Conservation (phyloP, 1,139 yeast species). For the Diutina neorugosa region DNA sequence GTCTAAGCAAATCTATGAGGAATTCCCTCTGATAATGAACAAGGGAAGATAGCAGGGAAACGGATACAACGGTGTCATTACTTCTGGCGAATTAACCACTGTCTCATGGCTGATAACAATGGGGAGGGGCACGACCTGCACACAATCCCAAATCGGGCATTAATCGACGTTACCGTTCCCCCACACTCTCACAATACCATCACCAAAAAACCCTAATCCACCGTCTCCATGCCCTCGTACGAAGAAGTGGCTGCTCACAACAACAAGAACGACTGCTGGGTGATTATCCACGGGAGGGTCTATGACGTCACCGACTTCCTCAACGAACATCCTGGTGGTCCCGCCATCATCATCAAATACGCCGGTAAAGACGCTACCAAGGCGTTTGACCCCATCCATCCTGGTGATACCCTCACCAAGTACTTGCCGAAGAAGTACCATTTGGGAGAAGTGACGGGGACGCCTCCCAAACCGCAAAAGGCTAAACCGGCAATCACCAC, state of each 20-base stretch:
- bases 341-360: constrained; percentile 36
- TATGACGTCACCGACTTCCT: constrained; percentile 40
- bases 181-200: background rate
- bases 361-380: constrained; percentile 53
- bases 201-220: background rate
- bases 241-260: constrained; percentile 28
- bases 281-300: constrained; percentile 37
- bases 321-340: constrained; percentile 43
- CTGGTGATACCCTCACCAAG: constrained; percentile 56
- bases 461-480: constrained; percentile 5
- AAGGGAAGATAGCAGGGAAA: no score
- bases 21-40: no score
- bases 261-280: constrained; percentile 40
- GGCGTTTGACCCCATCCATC: constrained; percentile 68
- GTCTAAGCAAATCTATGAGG: no score
- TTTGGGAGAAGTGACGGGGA: constrained; percentile 8
- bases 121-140: no score
- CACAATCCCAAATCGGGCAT: no score
- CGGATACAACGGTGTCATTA: no score
- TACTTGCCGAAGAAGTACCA: constrained; percentile 15
- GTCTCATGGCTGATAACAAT: no score
- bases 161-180: no score
- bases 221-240: constrained; percentile 11
- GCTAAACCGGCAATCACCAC: constrained; percentile 8
- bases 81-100: no score